Percentiles rank a stretch among this genome's conserved stretches.
Evolutionary conservation across 257 asterid species (phyloP).

Genomic region (Thymus quinquecostatus): DNA sequence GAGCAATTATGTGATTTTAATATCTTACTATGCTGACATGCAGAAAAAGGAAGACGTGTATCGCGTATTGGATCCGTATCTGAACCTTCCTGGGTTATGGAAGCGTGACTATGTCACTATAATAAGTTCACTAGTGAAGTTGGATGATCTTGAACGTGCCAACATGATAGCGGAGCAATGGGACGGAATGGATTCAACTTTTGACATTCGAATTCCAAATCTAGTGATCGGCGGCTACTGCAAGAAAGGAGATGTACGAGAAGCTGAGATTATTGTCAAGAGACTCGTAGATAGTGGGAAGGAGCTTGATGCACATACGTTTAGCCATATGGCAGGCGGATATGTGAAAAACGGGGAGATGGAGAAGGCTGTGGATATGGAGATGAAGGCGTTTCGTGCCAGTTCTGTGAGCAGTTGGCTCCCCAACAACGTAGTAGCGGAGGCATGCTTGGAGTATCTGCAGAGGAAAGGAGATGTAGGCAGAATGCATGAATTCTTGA

Average conservation of each 20-base stretch:
- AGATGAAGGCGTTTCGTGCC: conserved; percentile 33
- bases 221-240: conserved; percentile 45
- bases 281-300: conserved; percentile 34
- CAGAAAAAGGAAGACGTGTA: conserved; percentile 43
- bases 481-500: conserved; percentile 38
- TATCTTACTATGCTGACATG: conserved; percentile 46
- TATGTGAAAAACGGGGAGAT: conserved; percentile 37
- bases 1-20: conserved; percentile 25
- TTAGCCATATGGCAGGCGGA: conserved; percentile 51
- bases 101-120: conserved; percentile 31
- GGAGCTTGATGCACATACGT: conserved; percentile 41
- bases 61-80: conserved; percentile 42
- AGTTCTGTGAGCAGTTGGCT: conserved; percentile 18
- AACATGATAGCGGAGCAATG: conserved; percentile 45
- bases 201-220: conserved; percentile 41
- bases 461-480: conserved; percentile 40
- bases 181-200: conserved; percentile 32
- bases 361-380: conserved; percentile 49
- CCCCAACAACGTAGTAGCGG: conserved; percentile 37
- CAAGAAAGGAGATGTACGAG: conserved; percentile 42
- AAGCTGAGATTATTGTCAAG: conserved; percentile 44
- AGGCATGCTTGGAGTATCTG: conserved; percentile 49
- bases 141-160: conserved; percentile 55
- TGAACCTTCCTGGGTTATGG: conserved; percentile 6
- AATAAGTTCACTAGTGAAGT: conserved; percentile 46